These are phyloP conservation scores for Hypoxylon sp. DNA, from an alignment of 2,329 filamentous ascomycete genomes.

Conservation along the genomic window DNA sequence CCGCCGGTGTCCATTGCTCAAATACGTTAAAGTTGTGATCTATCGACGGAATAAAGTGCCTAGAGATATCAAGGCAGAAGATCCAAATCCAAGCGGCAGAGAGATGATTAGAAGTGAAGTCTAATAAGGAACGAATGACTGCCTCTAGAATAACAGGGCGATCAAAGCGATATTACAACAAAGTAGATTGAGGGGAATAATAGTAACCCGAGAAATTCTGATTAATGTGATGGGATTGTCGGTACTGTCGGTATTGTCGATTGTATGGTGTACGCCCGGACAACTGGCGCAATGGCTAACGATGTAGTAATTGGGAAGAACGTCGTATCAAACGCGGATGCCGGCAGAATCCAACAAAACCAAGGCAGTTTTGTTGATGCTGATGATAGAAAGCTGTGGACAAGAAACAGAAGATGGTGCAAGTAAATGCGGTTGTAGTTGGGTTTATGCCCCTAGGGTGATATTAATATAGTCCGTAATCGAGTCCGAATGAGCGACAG, in stretches of 20 bases:
- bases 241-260: constrained; percentile 30
- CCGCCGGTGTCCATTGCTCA: constrained; percentile 90
- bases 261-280: constrained; percentile 36
- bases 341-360: constrained; percentile 51
- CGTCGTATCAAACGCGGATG: constrained; percentile 56
- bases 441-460: constrained; percentile 31
- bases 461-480: constrained; percentile 50
- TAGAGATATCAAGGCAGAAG: constrained; percentile 40
- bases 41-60: constrained; percentile 46
- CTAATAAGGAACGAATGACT: constrained; percentile 54
- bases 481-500: constrained; percentile 51
- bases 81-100: constrained; percentile 38
- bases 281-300: constrained; percentile 41
- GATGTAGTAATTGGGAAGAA: constrained; percentile 44
- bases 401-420: constrained; percentile 53
- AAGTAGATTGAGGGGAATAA: constrained; percentile 49
- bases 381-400: constrained; percentile 50
- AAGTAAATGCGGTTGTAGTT: constrained; percentile 42
- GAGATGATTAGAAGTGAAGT: constrained; percentile 50
- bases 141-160: constrained; percentile 49
- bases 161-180: constrained; percentile 55
- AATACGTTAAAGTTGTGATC: constrained; percentile 41
- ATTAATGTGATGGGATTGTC: constrained; percentile 49
- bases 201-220: constrained; percentile 42
- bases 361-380: constrained; percentile 47